phyloP scores from a whole-genome alignment of 805 yeast species.

The Pichia pseudocactophila region DNA sequence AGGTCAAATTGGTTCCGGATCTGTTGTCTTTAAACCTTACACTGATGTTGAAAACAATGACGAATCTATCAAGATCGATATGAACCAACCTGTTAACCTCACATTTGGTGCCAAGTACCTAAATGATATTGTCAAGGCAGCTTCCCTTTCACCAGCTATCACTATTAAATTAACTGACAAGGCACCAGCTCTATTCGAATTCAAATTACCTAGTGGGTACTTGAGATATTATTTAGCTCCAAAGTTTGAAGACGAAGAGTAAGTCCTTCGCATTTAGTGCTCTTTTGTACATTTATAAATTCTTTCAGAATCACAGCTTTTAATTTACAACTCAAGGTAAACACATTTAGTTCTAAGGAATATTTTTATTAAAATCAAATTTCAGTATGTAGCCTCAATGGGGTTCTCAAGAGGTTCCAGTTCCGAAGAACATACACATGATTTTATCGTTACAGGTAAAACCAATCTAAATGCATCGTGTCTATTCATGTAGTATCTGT shows the following conservation, averaged over 20 bases:
- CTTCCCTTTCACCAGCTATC: constrained; percentile 65
- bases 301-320: constrained; percentile 1
- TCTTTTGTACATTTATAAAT: constrained; percentile 2
- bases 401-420: constrained; percentile 15
- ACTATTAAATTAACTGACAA: constrained; percentile 82
- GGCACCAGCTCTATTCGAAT: constrained; percentile 91
- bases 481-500: constrained; percentile 81
- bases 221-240: constrained; percentile 96
- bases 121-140: constrained; percentile 85
- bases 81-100: constrained; percentile 79
- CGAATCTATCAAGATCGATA: constrained; percentile 61
- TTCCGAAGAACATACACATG: constrained; percentile 43
- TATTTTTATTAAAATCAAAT: too few species aligned
- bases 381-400: constrained; percentile 20
- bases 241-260: constrained; percentile 88
- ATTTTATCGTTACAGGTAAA: constrained; percentile 62
- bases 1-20: constrained; percentile 88
- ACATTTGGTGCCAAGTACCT: constrained; percentile 89
- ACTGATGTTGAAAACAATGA: constrained; percentile 77
- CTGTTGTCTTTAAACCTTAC: constrained; percentile 75
- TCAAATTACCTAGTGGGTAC: constrained; percentile 83
- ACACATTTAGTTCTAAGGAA: too few species aligned
- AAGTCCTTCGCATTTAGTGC: constrained; percentile 9
- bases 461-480: constrained; percentile 89
- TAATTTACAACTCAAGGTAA: not conserved